A percentile compares a stretch with the other conserved stretches of the same genome.
Conservation (phyloP, 345 rosid genomes). For the Boechera stricta region DNA sequence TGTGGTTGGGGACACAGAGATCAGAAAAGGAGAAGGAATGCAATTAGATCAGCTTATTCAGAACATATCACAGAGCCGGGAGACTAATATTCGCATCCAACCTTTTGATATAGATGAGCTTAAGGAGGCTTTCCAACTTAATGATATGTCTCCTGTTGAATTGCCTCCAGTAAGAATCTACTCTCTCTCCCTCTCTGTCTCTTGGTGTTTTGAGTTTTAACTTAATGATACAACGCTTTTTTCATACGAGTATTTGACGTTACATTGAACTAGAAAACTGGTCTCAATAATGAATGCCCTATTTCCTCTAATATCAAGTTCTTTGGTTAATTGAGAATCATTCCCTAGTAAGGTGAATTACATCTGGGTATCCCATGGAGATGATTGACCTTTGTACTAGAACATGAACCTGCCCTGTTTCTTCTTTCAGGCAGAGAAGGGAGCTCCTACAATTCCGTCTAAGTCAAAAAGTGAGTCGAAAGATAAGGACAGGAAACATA, state of each 20-base stretch:
- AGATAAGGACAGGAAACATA: slow-evolving; percentile 92
- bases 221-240: background rate
- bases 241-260: background rate
- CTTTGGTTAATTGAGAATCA: slow-evolving; percentile 4
- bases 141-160: slow-evolving; percentile 67
- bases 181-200: slow-evolving; percentile 28
- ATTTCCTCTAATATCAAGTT: slow-evolving; percentile 7
- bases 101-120: slow-evolving; percentile 81
- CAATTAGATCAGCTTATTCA: slow-evolving; percentile 79
- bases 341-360: slow-evolving; percentile 4
- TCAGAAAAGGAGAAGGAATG: slow-evolving; percentile 94
- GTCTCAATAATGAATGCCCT: background rate
- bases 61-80: slow-evolving; percentile 52
- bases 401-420: background rate
- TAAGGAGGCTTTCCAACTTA: slow-evolving; percentile 74
- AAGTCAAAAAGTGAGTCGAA: slow-evolving; percentile 75
- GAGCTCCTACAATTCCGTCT: slow-evolving; percentile 71
- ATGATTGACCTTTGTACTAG: background rate
- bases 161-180: slow-evolving; percentile 64
- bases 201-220: slow-evolving; percentile 13
- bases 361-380: slow-evolving; percentile 8
- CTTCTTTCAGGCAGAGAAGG: slow-evolving; percentile 69
- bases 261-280: slow-evolving; percentile 12
- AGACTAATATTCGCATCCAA: slow-evolving; percentile 54
- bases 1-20: slow-evolving; percentile 82